Conservation (phyloP, 805 yeast species). For the Suhomyces kilbournensis region DNA sequence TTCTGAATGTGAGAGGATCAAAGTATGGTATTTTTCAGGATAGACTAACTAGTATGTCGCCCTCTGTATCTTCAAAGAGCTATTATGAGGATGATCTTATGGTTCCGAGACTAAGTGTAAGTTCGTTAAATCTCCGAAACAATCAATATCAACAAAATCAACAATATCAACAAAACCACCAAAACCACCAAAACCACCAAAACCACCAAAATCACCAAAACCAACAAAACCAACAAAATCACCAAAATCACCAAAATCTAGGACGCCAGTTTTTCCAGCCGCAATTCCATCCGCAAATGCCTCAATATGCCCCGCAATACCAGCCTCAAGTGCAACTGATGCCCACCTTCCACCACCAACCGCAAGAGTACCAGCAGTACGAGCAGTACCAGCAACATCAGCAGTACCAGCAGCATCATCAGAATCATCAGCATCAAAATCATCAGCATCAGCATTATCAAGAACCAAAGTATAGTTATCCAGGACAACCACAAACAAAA, state of each 20-base stretch:
- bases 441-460: background rate
- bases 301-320: background rate
- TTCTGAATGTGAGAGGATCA: background rate
- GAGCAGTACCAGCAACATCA: background rate
- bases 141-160: background rate
- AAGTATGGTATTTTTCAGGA: constrained; percentile 11
- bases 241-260: background rate
- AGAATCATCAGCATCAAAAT: no score
- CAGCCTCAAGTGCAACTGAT: background rate
- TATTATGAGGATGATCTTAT: constrained; percentile 5
- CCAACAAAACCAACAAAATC: no score
- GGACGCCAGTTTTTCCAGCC: background rate
- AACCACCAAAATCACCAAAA: background rate
- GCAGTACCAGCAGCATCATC: no score
- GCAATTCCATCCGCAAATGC: background rate
- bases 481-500: no score
- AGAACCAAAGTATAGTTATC: background rate
- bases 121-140: background rate
- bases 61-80: constrained; percentile 12
- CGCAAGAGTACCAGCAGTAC: background rate
- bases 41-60: constrained; percentile 9
- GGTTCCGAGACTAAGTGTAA: background rate
- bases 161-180: background rate
- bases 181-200: background rate
- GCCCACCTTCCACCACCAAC: background rate